Percentiles rank a stretch among this genome's conserved stretches.
Conservation (phyloP, 2,329 filamentous ascomycete species). For the Pseudocercospora vitis region DNA sequence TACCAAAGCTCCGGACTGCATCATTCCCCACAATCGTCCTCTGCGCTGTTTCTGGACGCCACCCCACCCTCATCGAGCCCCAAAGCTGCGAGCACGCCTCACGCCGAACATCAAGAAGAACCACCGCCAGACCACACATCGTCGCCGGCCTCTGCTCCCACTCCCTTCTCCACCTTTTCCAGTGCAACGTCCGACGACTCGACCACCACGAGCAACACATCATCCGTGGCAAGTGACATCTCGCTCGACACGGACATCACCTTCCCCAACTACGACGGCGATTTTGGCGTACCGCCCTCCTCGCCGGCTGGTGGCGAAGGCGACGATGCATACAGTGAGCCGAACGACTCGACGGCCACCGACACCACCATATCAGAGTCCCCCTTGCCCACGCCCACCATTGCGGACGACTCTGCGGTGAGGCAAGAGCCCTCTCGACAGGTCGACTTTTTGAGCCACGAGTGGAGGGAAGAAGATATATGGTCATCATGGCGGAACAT, state of each 20-base stretch:
- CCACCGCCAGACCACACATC: slow-evolving; percentile 33
- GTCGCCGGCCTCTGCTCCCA: slow-evolving; percentile 34
- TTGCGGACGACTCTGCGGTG: slow-evolving; percentile 78
- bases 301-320: slow-evolving; percentile 10
- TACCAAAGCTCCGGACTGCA: slow-evolving; percentile 45
- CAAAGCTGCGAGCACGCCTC: slow-evolving; percentile 37
- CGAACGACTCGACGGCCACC: slow-evolving; percentile 43
- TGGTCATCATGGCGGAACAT: slow-evolving; percentile 98
- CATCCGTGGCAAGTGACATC: slow-evolving; percentile 60
- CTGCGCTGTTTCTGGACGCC: slow-evolving; percentile 45
- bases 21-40: slow-evolving; percentile 44
- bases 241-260: slow-evolving; percentile 50
- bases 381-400: slow-evolving; percentile 58
- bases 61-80: slow-evolving; percentile 31
- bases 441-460: slow-evolving; percentile 92
- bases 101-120: slow-evolving; percentile 38
- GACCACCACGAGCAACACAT: slow-evolving; percentile 49
- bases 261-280: slow-evolving; percentile 48
- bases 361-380: slow-evolving; percentile 60
- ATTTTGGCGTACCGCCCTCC: slow-evolving; percentile 16
- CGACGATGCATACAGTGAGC: slow-evolving; percentile 27
- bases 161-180: slow-evolving; percentile 43
- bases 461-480: slow-evolving; percentile 93
- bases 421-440: slow-evolving; percentile 75
- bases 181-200: slow-evolving; percentile 52